phyloP scores from a whole-genome alignment of 163 green algal species.

The Prototheca wickerhamii region DNA sequence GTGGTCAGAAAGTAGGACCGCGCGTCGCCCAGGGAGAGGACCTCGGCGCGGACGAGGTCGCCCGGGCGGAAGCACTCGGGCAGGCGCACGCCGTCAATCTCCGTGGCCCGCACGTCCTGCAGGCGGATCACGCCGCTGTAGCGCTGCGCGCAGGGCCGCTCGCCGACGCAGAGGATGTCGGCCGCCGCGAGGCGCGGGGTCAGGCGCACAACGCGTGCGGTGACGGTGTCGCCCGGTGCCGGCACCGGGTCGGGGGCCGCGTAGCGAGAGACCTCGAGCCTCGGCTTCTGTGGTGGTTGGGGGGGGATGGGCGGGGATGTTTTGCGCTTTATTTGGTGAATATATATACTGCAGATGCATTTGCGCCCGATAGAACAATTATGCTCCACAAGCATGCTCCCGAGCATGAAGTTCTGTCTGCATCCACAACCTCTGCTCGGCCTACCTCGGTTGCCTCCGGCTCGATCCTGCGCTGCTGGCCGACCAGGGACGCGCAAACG shows the following conservation, averaged over 20 bases:
- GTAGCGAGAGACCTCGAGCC: slow-evolving; percentile 20
- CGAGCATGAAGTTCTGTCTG: too few species aligned
- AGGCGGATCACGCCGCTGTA: slow-evolving; percentile 67
- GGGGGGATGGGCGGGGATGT: slow-evolving; percentile 1
- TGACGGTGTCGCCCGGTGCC: slow-evolving; percentile 15
- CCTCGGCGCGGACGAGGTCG: slow-evolving; percentile 70
- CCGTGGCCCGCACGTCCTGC: slow-evolving; percentile 67
- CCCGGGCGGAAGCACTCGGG: slow-evolving; percentile 70
- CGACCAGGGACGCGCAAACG: slow-evolving; percentile 35
- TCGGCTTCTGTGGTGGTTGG: neutral
- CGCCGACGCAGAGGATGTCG: slow-evolving; percentile 59
- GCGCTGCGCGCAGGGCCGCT: slow-evolving; percentile 32
- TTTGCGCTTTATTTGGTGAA: too few species aligned
- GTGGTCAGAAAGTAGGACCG: slow-evolving; percentile 83
- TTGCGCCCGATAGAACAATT: too few species aligned
- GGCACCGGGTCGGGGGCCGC: slow-evolving; percentile 15
- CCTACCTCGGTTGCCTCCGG: neutral
- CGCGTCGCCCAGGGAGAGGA: slow-evolving; percentile 77
- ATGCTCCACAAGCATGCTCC: too few species aligned
- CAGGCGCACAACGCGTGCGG: slow-evolving; percentile 44
- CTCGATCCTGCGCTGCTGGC: slow-evolving; percentile 8
- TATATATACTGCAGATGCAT: too few species aligned
- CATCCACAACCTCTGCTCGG: too few species aligned
- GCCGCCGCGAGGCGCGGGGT: slow-evolving; percentile 38
- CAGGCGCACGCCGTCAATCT: slow-evolving; percentile 72